Percentiles rank a stretch among this genome's conserved stretches.
phyloP scores from a whole-genome alignment of 1,139 yeast genomes.

The Pichia sp. region DNA sequence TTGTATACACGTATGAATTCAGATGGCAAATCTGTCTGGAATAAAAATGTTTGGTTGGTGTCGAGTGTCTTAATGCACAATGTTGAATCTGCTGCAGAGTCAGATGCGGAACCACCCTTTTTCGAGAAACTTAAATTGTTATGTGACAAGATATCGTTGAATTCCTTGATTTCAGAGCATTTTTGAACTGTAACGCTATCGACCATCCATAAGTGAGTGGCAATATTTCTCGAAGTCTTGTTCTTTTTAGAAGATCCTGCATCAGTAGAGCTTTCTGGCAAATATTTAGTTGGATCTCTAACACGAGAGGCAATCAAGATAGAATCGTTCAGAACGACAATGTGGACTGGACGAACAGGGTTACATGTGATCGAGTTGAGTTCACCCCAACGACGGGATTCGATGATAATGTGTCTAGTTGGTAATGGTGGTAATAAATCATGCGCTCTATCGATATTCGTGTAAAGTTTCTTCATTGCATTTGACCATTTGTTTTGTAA shows the following conservation, averaged over 20 bases:
- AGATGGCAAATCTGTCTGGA: conserved; percentile 62
- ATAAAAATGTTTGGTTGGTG: conserved; percentile 49
- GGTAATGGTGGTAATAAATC: conserved; percentile 74
- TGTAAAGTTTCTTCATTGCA: conserved; percentile 69
- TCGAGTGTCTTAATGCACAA: conserved; percentile 46
- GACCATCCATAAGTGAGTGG: conserved; percentile 66
- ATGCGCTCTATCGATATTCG: conserved; percentile 89
- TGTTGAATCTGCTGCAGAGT: conserved; percentile 33
- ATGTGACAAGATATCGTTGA: conserved; percentile 5
- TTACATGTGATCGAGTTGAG: conserved; percentile 77
- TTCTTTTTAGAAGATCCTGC: conserved; percentile 12
- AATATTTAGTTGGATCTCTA: conserved; percentile 25
- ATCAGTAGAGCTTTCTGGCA: not conserved
- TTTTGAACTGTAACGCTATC: conserved; percentile 12
- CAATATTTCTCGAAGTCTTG: conserved; percentile 42
- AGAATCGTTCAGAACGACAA: conserved; percentile 77
- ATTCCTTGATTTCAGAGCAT: conserved; percentile 12
- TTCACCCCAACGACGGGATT: conserved; percentile 68
- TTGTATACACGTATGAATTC: conserved; percentile 57
- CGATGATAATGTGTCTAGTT: conserved; percentile 63
- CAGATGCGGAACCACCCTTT: not conserved
- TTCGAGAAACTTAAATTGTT: not conserved
- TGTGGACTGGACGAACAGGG: conserved; percentile 68
- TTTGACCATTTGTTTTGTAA: conserved; percentile 85
- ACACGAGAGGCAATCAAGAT: conserved; percentile 71